Conservation (phyloP, 2,329 filamentous ascomycete species). For the Ceratocystis papillata region DNA sequence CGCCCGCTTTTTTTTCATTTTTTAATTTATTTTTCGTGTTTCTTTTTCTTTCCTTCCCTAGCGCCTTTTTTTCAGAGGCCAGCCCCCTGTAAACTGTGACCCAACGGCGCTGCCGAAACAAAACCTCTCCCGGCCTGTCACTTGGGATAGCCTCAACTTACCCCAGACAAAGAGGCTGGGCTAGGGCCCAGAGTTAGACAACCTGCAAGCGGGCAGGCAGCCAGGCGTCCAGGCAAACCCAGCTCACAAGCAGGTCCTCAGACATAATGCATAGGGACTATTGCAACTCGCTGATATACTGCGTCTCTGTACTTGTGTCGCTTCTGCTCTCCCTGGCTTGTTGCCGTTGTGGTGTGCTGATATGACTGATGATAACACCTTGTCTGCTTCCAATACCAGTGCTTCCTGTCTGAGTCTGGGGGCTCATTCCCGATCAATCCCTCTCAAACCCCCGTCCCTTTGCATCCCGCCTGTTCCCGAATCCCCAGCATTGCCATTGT, state of each 20-base stretch:
- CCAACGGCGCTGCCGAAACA: constrained; percentile 1
- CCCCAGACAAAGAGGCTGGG: background rate
- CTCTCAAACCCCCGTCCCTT: background rate
- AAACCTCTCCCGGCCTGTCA: background rate
- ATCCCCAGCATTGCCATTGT: background rate
- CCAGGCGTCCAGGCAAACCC: background rate
- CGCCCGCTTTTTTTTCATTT: background rate
- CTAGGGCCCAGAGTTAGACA: background rate
- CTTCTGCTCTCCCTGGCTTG: background rate
- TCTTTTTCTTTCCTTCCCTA: background rate
- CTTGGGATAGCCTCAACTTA: background rate
- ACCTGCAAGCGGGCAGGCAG: background rate
- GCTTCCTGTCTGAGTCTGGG: background rate
- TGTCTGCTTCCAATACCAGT: too few species aligned
- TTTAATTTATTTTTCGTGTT: too few species aligned
- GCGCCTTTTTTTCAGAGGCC: background rate
- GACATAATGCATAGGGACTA: background rate
- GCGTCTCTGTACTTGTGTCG: background rate
- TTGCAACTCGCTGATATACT: background rate
- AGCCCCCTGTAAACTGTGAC: background rate
- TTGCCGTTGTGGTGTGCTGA: background rate
- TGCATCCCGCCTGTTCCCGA: background rate
- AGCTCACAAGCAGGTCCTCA: background rate
- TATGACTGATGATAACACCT: background rate
- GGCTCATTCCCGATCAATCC: background rate